Evolutionary conservation across 805 yeast species (phyloP).

Genomic region (Starmera pachycereana): DNA sequence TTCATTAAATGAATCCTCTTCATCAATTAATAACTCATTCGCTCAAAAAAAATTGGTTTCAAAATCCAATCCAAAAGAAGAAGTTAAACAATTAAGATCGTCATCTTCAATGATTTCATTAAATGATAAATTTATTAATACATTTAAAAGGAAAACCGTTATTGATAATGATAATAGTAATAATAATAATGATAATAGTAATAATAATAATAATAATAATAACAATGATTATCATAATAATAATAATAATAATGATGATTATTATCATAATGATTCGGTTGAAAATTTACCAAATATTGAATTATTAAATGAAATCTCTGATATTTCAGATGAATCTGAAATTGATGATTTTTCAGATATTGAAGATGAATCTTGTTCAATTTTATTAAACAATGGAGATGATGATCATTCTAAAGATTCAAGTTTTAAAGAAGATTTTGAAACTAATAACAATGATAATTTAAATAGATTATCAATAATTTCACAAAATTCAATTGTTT

Average conservation of each 20-base stretch:
- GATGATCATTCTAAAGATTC: background rate
- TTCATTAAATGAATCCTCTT: background rate
- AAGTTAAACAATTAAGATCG: background rate
- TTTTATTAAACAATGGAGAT: background rate
- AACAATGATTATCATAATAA: too few relatives aligned
- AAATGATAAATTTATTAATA: constrained; percentile 7
- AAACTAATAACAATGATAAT: too few relatives aligned
- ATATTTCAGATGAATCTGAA: background rate
- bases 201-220: too few relatives aligned
- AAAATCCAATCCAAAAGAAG: background rate
- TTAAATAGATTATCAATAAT: constrained; percentile 10
- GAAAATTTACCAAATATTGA: background rate
- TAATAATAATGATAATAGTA: too few relatives aligned
- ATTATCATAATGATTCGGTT: background rate
- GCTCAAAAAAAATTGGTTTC: background rate
- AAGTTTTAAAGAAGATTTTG: background rate
- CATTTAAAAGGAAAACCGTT: constrained; percentile 11
- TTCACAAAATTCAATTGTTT: background rate
- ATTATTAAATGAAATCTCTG: background rate
- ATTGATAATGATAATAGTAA: background rate
- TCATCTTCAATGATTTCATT: constrained; percentile 17
- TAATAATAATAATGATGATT: too few relatives aligned
- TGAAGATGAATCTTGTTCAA: background rate
- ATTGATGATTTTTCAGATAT: background rate
- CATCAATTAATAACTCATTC: background rate